Conservation (phyloP, 2,329 filamentous ascomycete species). For the Aureobasidium uvarum region DNA sequence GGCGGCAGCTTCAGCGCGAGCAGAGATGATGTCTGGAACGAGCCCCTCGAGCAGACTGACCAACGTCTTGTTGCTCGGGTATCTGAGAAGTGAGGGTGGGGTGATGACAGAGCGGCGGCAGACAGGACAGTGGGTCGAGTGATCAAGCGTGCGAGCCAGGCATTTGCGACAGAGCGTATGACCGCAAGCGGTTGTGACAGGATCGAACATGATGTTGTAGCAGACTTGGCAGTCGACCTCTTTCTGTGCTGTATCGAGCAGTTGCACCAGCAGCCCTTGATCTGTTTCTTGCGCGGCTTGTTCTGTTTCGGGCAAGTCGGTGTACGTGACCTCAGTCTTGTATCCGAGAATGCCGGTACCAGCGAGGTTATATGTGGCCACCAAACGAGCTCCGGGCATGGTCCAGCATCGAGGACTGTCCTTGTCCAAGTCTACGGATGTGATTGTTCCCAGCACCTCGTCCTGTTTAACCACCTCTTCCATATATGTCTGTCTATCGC, state of each 20-base stretch:
- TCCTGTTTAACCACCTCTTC: slow-evolving; percentile 44
- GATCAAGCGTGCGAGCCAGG: slow-evolving; percentile 71
- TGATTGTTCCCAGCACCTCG: slow-evolving; percentile 36
- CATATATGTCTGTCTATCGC: slow-evolving; percentile 33
- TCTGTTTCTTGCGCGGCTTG: slow-evolving; percentile 46
- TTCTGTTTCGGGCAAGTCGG: slow-evolving; percentile 36
- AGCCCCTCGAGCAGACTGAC: slow-evolving; percentile 63
- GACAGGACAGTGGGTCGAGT: slow-evolving; percentile 74
- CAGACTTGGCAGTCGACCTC: slow-evolving; percentile 90
- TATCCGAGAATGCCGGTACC: slow-evolving; percentile 59
- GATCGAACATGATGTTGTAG: slow-evolving; percentile 76
- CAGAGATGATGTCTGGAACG: slow-evolving; percentile 64
- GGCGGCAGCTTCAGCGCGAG: slow-evolving; percentile 56
- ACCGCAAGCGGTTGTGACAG: slow-evolving; percentile 79
- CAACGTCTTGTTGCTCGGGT: slow-evolving; percentile 63
- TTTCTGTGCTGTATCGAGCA: slow-evolving; percentile 61
- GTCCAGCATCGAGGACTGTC: slow-evolving; percentile 44
- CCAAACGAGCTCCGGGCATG: slow-evolving; percentile 58
- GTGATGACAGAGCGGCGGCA: slow-evolving; percentile 67
- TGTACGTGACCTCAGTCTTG: slow-evolving; percentile 56
- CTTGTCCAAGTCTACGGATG: slow-evolving; percentile 30
- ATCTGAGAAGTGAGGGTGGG: slow-evolving; percentile 49
- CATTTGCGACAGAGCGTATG: slow-evolving; percentile 87
- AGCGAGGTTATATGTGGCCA: slow-evolving; percentile 66
- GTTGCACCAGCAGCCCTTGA: slow-evolving; percentile 51